A percentile compares a stretch with the other conserved stretches of the same genome.
phyloP scores from a whole-genome alignment of 306 rosid species.

The Nissolia schottii region DNA sequence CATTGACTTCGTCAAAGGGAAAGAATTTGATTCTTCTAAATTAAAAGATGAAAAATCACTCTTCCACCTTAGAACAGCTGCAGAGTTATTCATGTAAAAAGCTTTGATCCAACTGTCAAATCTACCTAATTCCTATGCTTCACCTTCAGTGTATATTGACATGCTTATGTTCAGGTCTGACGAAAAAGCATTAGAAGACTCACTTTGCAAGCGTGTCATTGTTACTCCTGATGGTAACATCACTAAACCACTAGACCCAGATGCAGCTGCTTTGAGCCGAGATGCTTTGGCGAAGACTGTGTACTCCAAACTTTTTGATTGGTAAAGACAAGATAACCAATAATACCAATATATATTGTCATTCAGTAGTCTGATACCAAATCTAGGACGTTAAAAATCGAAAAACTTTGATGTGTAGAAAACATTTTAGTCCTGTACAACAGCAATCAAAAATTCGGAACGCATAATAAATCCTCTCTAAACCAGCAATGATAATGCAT shows the following conservation, averaged over 20 bases:
- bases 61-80: constrained; percentile 62
- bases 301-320: constrained; percentile 72
- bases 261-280: constrained; percentile 67
- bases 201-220: constrained; percentile 85
- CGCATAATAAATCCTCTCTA: neutral
- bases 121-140: neutral
- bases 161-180: constrained; percentile 55
- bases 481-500: neutral
- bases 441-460: neutral
- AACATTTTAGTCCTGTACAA: neutral
- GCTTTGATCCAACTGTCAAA: constrained; percentile 16
- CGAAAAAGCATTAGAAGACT: constrained; percentile 61
- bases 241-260: constrained; percentile 69
- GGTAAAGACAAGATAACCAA: constrained; percentile 40
- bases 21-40: constrained; percentile 70
- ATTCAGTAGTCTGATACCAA: neutral
- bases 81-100: constrained; percentile 71
- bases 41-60: constrained; percentile 71
- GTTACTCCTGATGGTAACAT: constrained; percentile 91
- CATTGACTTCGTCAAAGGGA: constrained; percentile 68
- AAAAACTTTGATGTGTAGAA: neutral
- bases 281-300: constrained; percentile 84
- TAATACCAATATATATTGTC: neutral
- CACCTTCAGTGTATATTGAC: constrained; percentile 7
- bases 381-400: neutral